phyloP scores from a whole-genome alignment of 192 early-diverging fungal genomes.

The Allomyces javanicus region DNA sequence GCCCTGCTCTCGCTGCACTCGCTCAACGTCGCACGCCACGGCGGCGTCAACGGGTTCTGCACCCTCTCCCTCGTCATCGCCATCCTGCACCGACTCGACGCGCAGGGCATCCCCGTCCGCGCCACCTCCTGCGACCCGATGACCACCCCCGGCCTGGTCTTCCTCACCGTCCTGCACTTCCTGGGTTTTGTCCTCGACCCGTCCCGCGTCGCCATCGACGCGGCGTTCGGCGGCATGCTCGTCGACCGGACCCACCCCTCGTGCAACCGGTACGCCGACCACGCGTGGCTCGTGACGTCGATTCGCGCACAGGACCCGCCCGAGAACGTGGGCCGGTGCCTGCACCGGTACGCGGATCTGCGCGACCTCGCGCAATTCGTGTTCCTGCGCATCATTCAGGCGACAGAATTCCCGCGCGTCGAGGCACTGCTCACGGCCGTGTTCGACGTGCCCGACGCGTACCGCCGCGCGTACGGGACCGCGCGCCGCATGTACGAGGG shows the following conservation, averaged over 20 bases:
- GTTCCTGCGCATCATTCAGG: too few species aligned
- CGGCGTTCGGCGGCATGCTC: neutral
- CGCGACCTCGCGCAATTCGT: too few species aligned
- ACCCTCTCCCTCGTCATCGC: neutral
- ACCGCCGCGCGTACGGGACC: too few species aligned
- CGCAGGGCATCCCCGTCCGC: neutral
- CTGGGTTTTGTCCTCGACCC: neutral
- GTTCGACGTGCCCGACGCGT: too few species aligned
- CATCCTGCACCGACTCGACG: neutral
- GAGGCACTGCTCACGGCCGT: too few species aligned
- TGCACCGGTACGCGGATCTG: too few species aligned
- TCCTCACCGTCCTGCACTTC: neutral
- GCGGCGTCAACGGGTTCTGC: neutral
- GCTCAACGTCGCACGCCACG: neutral
- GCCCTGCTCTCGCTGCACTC: neutral
- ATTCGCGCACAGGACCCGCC: neutral
- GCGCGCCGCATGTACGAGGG: too few species aligned
- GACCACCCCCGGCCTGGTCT: neutral
- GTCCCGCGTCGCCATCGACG: neutral
- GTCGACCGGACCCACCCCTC: neutral
- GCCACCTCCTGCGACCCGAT: too few species aligned
- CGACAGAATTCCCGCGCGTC: too few species aligned
- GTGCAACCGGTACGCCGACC: neutral
- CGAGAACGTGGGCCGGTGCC: neutral
- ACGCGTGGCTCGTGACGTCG: neutral